A percentile compares a stretch with the other conserved stretches of the same genome.
Conservation (phyloP, 1,284 basidiomycete genomes). For the Puccinia polysora region DNA sequence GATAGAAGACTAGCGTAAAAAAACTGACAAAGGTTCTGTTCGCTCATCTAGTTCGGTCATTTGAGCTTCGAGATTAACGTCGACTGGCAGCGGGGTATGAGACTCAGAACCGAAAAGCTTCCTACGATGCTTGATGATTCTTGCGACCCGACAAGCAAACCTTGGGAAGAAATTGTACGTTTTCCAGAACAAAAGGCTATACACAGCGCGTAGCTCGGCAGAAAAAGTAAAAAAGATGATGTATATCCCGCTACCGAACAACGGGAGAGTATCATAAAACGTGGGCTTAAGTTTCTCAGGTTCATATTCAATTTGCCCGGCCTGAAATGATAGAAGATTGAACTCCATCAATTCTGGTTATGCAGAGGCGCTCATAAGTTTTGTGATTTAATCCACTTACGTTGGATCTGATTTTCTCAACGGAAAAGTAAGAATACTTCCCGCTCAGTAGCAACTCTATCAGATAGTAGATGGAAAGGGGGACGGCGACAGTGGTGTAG, state of each 20-base stretch:
- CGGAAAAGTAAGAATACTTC: slow-evolving; percentile 1
- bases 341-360: background rate
- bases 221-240: slow-evolving; percentile 34
- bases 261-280: slow-evolving; percentile 13
- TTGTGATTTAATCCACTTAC: background rate
- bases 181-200: slow-evolving; percentile 13
- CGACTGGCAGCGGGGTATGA: background rate
- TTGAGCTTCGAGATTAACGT: background rate
- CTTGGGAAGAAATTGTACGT: background rate
- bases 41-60: background rate
- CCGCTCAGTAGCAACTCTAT: slow-evolving; percentile 11
- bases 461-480: slow-evolving; percentile 35
- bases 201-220: slow-evolving; percentile 3
- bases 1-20: background rate
- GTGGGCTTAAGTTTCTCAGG: slow-evolving; percentile 6
- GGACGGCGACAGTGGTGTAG: slow-evolving; percentile 30
- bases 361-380: background rate
- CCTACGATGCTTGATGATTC: background rate
- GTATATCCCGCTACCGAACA: slow-evolving; percentile 28
- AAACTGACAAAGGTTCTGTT: background rate
- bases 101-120: background rate
- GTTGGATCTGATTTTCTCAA: slow-evolving; percentile 18
- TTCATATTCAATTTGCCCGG: slow-evolving; percentile 14
- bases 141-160: too few species aligned
- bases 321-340: background rate